Base-by-base conservation (phyloP, 1,284 basidiomycete species). In the Fomitopsis schrenkii region DNA sequence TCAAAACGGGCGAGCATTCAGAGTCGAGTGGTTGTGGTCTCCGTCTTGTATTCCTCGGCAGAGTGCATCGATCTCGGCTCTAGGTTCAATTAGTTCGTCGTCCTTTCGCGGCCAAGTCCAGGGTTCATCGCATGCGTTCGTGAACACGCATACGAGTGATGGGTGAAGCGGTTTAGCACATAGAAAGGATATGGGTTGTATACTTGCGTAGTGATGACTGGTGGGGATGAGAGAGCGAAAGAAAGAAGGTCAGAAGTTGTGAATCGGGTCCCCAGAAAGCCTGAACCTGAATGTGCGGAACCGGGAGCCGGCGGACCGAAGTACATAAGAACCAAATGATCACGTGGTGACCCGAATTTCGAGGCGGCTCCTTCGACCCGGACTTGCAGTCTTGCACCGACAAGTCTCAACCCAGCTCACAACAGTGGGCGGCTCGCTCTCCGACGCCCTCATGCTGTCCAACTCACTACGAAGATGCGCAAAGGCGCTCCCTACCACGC, bases 401-500 rank as follows among this genome's bases (percentile, higher is more conserved):
- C 22, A 22, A 22, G 22, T 22, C 22, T 22, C 22, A 22, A 22
- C 22, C 22, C 22, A 36, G 35, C 35, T 36, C 44, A 26, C 19
- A 5, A 19, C 46, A 30, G 26, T 28, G 46, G 28, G 46, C 44
- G 14, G 50, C 35, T 46, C 57, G 22, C 56, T 58, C 44, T 45
- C 36, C 53, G 26, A 28, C 59, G 58, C 40, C 57, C 61, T 48
- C 63, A 73, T 74, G 71, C 59, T 64, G 42, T 62, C 68, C 58
- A 70, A 64, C 62, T 38, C 63, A 15, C 59, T 74, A 44, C 70
- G 70, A 62, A 59, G 57, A 69, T 70, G 68, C 53, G 68, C 75
- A 45, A 74, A 82, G 58, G 69, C 75, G 44, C 74, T 83, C 74
- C 77, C 84, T 36, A 82, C 83, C 3, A 14, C 12, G 14, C 12